These are phyloP conservation scores for Dissophora ornata DNA, from an alignment of 192 early-diverging fungal species.

Conservation along the genomic window DNA sequence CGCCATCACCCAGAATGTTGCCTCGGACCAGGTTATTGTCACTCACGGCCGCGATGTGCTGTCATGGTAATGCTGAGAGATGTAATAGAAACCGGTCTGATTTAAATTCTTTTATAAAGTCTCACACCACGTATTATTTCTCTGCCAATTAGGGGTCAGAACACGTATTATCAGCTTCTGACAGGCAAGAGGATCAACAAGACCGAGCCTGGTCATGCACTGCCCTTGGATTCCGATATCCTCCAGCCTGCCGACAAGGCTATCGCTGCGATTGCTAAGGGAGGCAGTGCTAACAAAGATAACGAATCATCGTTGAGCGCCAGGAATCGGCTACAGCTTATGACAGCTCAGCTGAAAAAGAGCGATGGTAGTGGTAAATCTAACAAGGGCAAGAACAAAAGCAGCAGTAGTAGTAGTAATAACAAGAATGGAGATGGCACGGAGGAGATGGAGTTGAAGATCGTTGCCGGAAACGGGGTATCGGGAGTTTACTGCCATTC, in stretches of 20 bases:
- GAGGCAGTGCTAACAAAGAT: neutral
- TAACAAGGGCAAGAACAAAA: neutral
- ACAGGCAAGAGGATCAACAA: slow-evolving; percentile 55
- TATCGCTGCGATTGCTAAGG: slow-evolving; percentile 35
- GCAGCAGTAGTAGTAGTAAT: neutral
- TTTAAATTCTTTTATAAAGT: too few species aligned
- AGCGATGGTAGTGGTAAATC: neutral
- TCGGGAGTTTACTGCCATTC: slow-evolving; percentile 40
- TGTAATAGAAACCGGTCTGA: too few species aligned
- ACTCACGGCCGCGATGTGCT: slow-evolving; percentile 56
- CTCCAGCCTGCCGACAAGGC: slow-evolving; percentile 24
- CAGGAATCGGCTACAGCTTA: slow-evolving; percentile 53
- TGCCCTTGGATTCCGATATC: slow-evolving; percentile 44
- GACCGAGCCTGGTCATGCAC: slow-evolving; percentile 44
- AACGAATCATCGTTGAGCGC: slow-evolving; percentile 5
- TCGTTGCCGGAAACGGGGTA: slow-evolving; percentile 53
- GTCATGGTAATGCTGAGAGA: slow-evolving; percentile 54
- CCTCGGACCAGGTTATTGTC: neutral
- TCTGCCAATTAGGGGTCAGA: slow-evolving; percentile 47
- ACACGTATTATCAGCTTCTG: slow-evolving; percentile 51
- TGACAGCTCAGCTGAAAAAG: slow-evolving; percentile 26
- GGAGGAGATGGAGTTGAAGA: slow-evolving; percentile 51
- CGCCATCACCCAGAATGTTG: slow-evolving; percentile 25
- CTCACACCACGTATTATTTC: neutral
- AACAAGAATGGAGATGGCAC: slow-evolving; percentile 4